Base-by-base conservation (phyloP, 805 yeast genomes). In the Torulaspora maleeae region DNA sequence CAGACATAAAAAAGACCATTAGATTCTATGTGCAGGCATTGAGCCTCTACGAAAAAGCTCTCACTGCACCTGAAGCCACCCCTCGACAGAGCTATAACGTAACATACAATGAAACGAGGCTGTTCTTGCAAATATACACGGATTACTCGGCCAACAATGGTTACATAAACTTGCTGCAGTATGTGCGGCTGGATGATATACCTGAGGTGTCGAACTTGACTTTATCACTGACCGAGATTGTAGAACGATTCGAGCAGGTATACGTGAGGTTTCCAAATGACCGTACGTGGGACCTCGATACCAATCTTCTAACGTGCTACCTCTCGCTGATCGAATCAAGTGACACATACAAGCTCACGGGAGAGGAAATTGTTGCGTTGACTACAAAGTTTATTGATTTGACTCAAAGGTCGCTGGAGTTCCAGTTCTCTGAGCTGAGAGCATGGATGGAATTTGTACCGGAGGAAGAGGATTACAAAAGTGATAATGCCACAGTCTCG, bases 41-140 rank as follows among this genome's bases (percentile, higher is more conserved):
- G 27, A 52, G 51, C 17, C 39, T 51, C 9, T 66, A 66, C 37
- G 55, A 72, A 50, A 63, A 56, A 27, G 78, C 69, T 35, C 60
- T 61, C 8, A 55, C 55, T 10, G 57, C 59, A 17, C 50, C 53
- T 6, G 55, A 47, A 6, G 55, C 58, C 24, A 54, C 59, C 8
- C 36, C 59, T 1, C 52, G 51, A n/a, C 70, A 70, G 28, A 67
- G 71, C 9, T 68, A 71, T 50, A 54, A 63, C 35, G 55, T 64
- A 3, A 40, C 42, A 8, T 66, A 64, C 44, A 66, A 66, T 45
- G 51, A 55, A 40, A 60, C 61, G 13, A 51, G 69, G 35, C 51
- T 66, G 12, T 43, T 59, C 6, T 51, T 66, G 48, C 58, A 61
- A 38, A 40, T 64, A 3, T 53, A 63, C 43, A 52, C 56, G 2